A percentile compares a stretch with the other conserved stretches of the same genome.
These are phyloP conservation scores for Rhodofomes roseus DNA, from an alignment of 1,284 basidiomycete genomes.

Conservation along the genomic window DNA sequence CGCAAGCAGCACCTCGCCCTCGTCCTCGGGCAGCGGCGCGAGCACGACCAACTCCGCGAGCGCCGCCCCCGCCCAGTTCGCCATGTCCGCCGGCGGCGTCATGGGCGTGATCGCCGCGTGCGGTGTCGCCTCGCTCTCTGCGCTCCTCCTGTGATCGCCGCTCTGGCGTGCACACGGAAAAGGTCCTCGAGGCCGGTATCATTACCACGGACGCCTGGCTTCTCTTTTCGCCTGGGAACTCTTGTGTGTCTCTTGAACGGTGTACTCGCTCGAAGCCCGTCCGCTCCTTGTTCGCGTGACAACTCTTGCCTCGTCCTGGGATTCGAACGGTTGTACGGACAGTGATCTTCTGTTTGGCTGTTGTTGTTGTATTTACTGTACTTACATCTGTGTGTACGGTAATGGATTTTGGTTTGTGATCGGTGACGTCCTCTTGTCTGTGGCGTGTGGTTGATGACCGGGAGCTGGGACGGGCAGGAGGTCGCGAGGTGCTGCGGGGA, in stretches of 20 bases:
- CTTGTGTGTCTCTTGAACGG: not conserved
- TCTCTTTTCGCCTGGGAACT: not conserved
- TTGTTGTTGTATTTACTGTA: constrained; percentile 2
- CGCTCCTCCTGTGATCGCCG: constrained; percentile 19
- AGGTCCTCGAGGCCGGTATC: not conserved
- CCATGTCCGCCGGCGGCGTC: constrained; percentile 13
- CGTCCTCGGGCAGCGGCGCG: not conserved
- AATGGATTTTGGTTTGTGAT: not conserved
- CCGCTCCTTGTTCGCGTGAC: not conserved
- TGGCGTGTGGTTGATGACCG: not conserved
- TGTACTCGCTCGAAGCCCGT: not conserved
- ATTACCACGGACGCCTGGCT: not conserved
- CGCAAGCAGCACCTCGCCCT: constrained; percentile 3
- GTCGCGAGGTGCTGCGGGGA: too few relatives aligned
- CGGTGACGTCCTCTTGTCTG: not conserved
- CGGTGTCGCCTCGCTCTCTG: constrained; percentile 23
- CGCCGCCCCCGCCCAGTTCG: constrained; percentile 7
- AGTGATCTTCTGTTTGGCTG: not conserved
- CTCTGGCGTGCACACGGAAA: not conserved
- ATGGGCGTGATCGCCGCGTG: constrained; percentile 22
- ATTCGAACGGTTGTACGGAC: not conserved
- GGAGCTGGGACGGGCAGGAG: too few relatives aligned
- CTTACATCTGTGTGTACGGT: not conserved
- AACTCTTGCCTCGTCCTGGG: not conserved
- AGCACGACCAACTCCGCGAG: constrained; percentile 8